Percentiles rank a stretch among this genome's conserved stretches.
Evolutionary conservation across 177 flowering plant species (phyloP).

Genomic region (Vitis hybrid): DNA sequence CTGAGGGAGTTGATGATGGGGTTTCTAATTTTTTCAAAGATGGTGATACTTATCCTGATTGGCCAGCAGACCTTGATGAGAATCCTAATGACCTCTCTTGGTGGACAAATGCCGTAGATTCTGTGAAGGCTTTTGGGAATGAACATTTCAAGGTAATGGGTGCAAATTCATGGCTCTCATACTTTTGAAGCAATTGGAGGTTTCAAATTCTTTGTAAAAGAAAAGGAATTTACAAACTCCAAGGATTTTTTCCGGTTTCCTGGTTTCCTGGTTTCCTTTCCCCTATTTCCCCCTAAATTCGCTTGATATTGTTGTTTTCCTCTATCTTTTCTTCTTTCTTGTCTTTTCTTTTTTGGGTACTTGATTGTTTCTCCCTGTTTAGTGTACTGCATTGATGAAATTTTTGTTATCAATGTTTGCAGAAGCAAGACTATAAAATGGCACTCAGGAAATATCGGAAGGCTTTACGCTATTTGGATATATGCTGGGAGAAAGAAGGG

Average conservation of each 20-base stretch:
- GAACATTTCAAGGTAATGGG: slow-evolving; percentile 66
- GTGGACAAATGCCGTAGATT: slow-evolving; percentile 85
- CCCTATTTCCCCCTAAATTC: background rate
- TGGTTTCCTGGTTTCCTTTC: too few relatives aligned
- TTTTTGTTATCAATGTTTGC: slow-evolving; percentile 1
- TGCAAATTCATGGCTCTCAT: background rate
- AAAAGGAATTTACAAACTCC: too few relatives aligned
- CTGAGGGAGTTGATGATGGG: slow-evolving; percentile 82
- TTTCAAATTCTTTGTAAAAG: background rate
- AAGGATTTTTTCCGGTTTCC: too few relatives aligned
- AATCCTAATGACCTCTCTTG: slow-evolving; percentile 64
- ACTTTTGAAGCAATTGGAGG: background rate
- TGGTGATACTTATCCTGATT: slow-evolving; percentile 84
- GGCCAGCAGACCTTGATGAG: slow-evolving; percentile 82
- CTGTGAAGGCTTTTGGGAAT: slow-evolving; percentile 75
- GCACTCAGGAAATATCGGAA: slow-evolving; percentile 87
- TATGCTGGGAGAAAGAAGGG: slow-evolving; percentile 96
- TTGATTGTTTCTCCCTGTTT: background rate
- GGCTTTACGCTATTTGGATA: slow-evolving; percentile 85
- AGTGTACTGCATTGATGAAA: too few relatives aligned
- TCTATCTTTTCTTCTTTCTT: background rate
- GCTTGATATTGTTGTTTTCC: too few relatives aligned
- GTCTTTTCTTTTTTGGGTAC: background rate
- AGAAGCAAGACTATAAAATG: slow-evolving; percentile 91
- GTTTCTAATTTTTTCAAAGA: slow-evolving; percentile 74